Evolutionary conservation across 2,329 filamentous ascomycete species (phyloP), one percentile per base, ranked within the genome.

Genomic region (Trichoderma sp.): DNA sequence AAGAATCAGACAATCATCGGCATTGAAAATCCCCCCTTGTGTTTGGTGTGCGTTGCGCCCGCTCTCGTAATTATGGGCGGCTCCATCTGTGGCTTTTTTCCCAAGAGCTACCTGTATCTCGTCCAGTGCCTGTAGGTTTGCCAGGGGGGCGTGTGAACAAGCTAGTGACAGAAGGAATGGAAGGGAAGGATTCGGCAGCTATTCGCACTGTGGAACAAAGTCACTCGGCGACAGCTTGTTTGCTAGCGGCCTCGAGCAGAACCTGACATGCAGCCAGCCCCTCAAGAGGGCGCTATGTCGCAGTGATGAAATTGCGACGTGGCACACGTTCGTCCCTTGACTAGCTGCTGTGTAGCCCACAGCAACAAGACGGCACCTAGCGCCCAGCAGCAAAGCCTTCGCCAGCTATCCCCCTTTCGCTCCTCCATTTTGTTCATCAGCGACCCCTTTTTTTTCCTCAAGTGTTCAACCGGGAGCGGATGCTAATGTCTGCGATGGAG

Each of bases 301-400:
- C 71, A 57, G 65, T 21, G 18, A 43, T 56, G 61, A 73, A 73
- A 74, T 70, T 73, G 61, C 73, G 73, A 74, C 65, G 73, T 73
- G 69, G 73, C 72, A 70, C 69, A 34, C 21, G 24, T 61, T 73
- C 53, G 53, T 71, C 30, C 68, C 71, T 67, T 71, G 68, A n/a
- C 32, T 70, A 58, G 66, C 32, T 51, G 66, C 15, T 72, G 61
- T 56, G 26, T 66, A 56, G 67, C 47, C 53, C 28, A 56, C 68
- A 51, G 66, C 32, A 26, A 28, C 24, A 30, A 28, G 65, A 65
- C 57, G 60, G 53, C 71, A 51, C 36, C n/a, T 34, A 28, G 56
- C 56, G 51, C 34, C 56, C 15, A 43, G 14, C 26, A 28, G 15
- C 34, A 26, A 2, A 36, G 32, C 14, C 36, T 58, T 43, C 9